phyloP scores from a whole-genome alignment of 2,329 filamentous ascomycete species.

The Fusarium sacchari region DNA sequence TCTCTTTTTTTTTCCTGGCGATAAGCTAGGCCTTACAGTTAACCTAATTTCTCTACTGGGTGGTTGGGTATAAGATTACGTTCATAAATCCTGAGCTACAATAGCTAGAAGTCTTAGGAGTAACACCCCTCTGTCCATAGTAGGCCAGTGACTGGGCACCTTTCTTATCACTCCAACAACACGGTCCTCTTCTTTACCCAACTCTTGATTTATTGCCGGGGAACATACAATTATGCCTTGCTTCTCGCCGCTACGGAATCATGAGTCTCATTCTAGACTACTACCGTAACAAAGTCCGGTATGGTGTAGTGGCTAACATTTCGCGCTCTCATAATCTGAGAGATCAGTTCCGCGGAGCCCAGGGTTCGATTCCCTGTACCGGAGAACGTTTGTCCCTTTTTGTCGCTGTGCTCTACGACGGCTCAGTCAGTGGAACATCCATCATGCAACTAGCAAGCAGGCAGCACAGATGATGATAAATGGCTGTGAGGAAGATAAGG shows the following conservation, averaged over 20 bases:
- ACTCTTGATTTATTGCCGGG: no score
- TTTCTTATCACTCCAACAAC: neutral
- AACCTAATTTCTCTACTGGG: no score
- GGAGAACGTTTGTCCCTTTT: neutral
- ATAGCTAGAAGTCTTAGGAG: neutral
- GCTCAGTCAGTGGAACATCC: neutral
- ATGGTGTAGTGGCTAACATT: slow-evolving; percentile 50
- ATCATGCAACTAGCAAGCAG: no score
- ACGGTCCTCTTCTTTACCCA: neutral
- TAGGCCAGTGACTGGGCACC: neutral
- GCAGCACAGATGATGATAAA: no score
- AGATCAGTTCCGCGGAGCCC: slow-evolving; percentile 39
- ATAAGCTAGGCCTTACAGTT: neutral
- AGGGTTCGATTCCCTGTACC: slow-evolving; percentile 46
- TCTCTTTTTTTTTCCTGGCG: neutral
- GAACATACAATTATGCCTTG: neutral
- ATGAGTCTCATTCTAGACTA: accelerated
- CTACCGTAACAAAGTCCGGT: slow-evolving; percentile 25
- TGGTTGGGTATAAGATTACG: no score
- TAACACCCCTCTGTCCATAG: no score
- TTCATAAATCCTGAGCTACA: neutral
- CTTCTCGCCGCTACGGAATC: neutral
- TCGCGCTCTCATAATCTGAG: slow-evolving; percentile 46
- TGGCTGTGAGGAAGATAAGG: no score
- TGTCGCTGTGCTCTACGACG: neutral